Percentiles rank a stretch among this genome's conserved stretches.
Evolutionary conservation across 352 stramenopile genomes (phyloP).

Genomic region (Pythium folliculosum): DNA sequence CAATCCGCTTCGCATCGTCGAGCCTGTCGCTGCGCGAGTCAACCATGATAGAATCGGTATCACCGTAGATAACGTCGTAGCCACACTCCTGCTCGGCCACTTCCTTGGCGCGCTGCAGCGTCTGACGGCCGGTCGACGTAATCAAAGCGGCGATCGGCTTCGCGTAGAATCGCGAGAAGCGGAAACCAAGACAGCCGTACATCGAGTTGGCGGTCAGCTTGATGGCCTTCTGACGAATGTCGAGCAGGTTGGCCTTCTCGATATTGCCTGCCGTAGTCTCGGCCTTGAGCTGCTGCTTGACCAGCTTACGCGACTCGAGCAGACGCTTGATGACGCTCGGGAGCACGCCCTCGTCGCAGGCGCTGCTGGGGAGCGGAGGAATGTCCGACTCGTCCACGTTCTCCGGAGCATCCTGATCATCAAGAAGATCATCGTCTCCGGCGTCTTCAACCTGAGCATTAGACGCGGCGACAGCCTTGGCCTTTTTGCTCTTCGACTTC

Average conservation of each 20-base stretch:
- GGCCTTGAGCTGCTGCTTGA: conserved; percentile 97
- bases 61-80: conserved; percentile 99
- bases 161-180: conserved; percentile 97
- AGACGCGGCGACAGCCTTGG: conserved; percentile 47
- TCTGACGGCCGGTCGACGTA: conserved; percentile 98
- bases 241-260: conserved; percentile 88
- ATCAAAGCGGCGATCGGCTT: conserved; percentile 99
- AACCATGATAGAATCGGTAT: conserved; percentile 99
- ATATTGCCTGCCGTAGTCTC: conserved; percentile 90
- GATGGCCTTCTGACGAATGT: conserved; percentile 99
- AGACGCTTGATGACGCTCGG: conserved; percentile 97
- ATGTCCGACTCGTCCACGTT: conserved; percentile 82
- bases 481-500: conserved; percentile 45
- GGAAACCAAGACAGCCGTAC: conserved; percentile 99
- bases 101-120: conserved; percentile 97
- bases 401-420: conserved; percentile 65
- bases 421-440: conserved; percentile 79
- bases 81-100: conserved; percentile 96
- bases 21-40: conserved; percentile 92
- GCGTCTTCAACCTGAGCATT: conserved; percentile 57
- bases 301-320: conserved; percentile 95
- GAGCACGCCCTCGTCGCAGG: conserved; percentile 90
- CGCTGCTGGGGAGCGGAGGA: conserved; percentile 75
- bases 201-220: conserved; percentile 99
- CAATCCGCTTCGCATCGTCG: conserved; percentile 93